These are phyloP conservation scores for Plasmodium chabaudi DNA, from an alignment of 169 alveolate species.

Conservation along the genomic window DNA sequence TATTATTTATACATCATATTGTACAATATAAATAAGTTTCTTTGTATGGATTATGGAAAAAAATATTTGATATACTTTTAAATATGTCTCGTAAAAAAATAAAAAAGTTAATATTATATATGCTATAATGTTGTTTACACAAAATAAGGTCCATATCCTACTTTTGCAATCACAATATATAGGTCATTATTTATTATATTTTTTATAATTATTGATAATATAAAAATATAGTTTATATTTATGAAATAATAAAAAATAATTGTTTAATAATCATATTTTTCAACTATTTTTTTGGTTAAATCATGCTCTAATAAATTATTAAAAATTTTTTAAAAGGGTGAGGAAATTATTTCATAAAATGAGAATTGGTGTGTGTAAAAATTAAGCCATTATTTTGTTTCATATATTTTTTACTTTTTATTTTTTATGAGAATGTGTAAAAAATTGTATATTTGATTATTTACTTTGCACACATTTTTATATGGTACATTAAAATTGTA, in stretches of 20 bases:
- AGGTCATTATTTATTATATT: too few species aligned
- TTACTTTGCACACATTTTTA: too few species aligned
- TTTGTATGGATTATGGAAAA: too few species aligned
- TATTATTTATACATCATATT: too few species aligned
- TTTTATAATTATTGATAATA: too few species aligned
- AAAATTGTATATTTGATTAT: not conserved
- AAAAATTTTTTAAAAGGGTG: not conserved
- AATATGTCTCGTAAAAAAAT: not conserved
- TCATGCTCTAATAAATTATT: not conserved
- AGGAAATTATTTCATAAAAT: conserved; percentile 7
- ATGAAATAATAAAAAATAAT: too few species aligned
- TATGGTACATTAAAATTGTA: too few species aligned
- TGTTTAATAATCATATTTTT: not conserved
- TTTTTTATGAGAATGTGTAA: conserved; percentile 3
- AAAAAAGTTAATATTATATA: not conserved
- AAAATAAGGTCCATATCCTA: not conserved
- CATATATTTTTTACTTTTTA: conserved; percentile 6
- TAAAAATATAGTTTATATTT: too few species aligned
- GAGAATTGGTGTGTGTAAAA: conserved; percentile 14
- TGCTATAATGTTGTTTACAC: not conserved
- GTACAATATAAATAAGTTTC: too few species aligned
- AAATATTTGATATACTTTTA: too few species aligned
- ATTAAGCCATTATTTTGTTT: not conserved
- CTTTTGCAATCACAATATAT: not conserved
- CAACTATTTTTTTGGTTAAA: conserved; percentile 11